Conservation (phyloP, 2,329 filamentous ascomycete species). For the Colletotrichum sp. region DNA sequence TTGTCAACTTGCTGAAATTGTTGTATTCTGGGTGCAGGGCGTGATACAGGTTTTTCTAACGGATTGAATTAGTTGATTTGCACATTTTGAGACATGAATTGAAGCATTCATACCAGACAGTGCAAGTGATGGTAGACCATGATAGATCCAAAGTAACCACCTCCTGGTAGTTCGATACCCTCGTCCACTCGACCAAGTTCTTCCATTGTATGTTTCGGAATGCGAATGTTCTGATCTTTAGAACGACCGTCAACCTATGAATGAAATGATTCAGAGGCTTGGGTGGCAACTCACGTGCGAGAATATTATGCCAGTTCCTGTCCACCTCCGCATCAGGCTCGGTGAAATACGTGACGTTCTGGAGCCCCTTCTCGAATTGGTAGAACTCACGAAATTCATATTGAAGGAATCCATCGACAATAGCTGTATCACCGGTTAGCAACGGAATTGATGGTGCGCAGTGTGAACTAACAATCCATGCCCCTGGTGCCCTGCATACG, state of each 20-base stretch:
- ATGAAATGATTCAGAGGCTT: neutral
- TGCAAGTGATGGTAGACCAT: neutral
- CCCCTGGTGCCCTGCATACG: neutral
- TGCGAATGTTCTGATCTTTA: neutral
- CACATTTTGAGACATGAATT: neutral
- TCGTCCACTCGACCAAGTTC: neutral
- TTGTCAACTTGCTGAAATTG: neutral
- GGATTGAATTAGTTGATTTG: too few relatives aligned
- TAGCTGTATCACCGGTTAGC: neutral
- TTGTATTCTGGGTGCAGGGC: neutral
- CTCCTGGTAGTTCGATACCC: neutral
- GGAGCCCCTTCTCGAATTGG: neutral
- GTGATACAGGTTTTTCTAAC: neutral
- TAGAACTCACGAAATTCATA: neutral
- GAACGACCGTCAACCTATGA: accelerated
- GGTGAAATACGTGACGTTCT: neutral
- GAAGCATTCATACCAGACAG: neutral
- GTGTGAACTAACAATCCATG: neutral
- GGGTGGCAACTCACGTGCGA: neutral
- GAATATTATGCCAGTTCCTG: neutral
- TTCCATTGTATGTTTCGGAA: neutral
- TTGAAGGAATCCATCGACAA: neutral
- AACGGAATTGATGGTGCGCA: neutral
- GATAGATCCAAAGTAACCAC: neutral
- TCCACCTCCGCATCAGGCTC: neutral